Evolutionary conservation across 2,329 filamentous ascomycete species (phyloP), one percentile per base, ranked within the genome.

Genomic region (Emmonsia crescens): DNA sequence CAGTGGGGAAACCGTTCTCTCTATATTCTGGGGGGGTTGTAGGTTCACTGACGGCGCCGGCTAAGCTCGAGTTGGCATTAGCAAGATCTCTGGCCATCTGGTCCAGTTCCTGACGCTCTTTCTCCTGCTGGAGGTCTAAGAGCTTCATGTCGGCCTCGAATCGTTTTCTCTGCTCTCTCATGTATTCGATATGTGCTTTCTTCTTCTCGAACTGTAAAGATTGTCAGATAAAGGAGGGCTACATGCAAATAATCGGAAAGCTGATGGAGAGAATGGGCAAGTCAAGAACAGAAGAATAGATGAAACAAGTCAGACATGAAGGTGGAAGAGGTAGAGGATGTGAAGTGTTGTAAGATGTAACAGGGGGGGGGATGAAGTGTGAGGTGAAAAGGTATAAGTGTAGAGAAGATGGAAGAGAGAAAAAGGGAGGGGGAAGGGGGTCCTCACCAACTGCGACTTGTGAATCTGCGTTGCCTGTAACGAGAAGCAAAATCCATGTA

Each of bases 1-100:
- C 85, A 69, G 85, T 86, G 61, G 89, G 86, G 70, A 96, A 93
- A 51, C 87, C 87, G 55, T 31, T 85, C 66, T 96, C 91, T 68
- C 86, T 87, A 74, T 94, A 93, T 74, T 97, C 94, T 38, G 94
- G 94, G 27, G 94, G 94, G 27, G 94, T 99, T 1, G 94, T 96
- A 19, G 94, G 94, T 77, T 97, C 93, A 68, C 90, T 96, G 72
- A 95, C 89, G 69, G 92, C 89, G 60, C 89, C 89, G 64, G 85
- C 80, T 54, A 79, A 66, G 36, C 75, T 75, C 62, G 81, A 67
- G 36, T 75, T 75, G 63, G 81, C 80, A 65, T 83, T 79, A 49
- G 81, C 80, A 62, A 95, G 82, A 68, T 94, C 89, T 68, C 91
- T 87, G 70, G 91, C 88, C 78, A 97, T 89, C 73, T 89, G 86